Evolutionary conservation across 345 rosid genomes (phyloP), one percentile per base, ranked within the genome.

Genomic region (Euphorbia lathyris): DNA sequence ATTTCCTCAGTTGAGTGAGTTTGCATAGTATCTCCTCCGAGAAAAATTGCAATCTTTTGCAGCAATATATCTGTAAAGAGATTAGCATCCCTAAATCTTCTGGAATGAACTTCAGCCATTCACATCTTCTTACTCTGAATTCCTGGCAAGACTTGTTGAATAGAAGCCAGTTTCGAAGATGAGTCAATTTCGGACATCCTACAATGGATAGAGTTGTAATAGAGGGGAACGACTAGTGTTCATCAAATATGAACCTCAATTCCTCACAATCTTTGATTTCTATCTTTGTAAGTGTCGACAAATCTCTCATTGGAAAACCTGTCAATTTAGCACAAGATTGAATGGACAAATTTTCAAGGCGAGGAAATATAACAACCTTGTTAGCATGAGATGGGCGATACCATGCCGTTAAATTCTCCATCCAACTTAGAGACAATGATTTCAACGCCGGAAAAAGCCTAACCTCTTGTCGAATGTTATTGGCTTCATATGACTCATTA

Each of bases 341-440:
- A 61, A 75, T 58, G 12, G 20, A 32, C 45, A 70, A 38, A 0
- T 48, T 42, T 25, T 64, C 32, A 0, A 75, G 78, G 56, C 32
- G 38, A 65, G 79, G 74, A 65, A 75, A 70, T 12, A 45, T 6
- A 16, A 6, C 19, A 5, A 48, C 43, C 17, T 17, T 36, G 5
- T 9, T 34, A 34, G 4, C 5, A 0, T 10, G 20, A 8, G 47
- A 26, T 34, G 74, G 64, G 2, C 16, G n/a, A 7, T 0, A 45
- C 78, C 64, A 60, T 60, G 30, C 64, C 2, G 9, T 23, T 34
- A 60, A 60, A 13, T 5, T 19, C 3, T 34, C 19, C 64, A 60
- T 32, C 1, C 2, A 17, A 8, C 12, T 32, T 9, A 60, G n/a
- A 34, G 13, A 17, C 3, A 60, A 34, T 4, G 19, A 0, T 60